Base-by-base conservation (phyloP, 2,329 filamentous ascomycete genomes). In the Dryadomyces quercivorus region DNA sequence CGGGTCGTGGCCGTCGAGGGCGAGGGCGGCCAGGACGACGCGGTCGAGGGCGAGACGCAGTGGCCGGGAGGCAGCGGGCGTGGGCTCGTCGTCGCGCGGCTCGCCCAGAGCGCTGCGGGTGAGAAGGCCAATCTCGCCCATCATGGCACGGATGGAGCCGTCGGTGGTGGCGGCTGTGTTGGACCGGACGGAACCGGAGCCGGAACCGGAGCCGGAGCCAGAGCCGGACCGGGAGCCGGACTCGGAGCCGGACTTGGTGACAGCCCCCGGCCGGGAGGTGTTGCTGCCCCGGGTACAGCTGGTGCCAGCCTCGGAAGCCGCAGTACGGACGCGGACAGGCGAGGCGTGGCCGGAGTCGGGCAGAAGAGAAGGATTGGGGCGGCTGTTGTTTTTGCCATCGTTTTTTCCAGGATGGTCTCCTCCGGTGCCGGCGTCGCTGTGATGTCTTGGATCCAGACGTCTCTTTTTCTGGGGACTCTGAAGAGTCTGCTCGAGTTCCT, bases 91-190 rank as follows among this genome's bases (percentile, higher is more conserved):
- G 52, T 61, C 59, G 12, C 61, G 61, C 6, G 63, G 62, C 54
- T 66, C 65, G 34, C 63, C 64, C 62, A 66, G 65, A 15, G 65
- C 64, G 54, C 60, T 65, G 26, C 61, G 62, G 6, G 65, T 65
- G 13, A 66, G 57, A 15, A 63, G 62, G 15, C 63, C 62, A 31
- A 66, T 65, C 44, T 65, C 64, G 1, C 63, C 63, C 64, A 64
- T 64, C 5, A 61, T 62, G 42, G 59, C 59, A 42, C 61, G 52
- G 15, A 53, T 48, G 21, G 44, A 48, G 20, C 44, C 52, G 21
- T 53, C 52, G 13, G 44, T n/a, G 20, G 31, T 36, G 5, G 38
- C 20, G 16, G 50, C 26, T 5, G 26, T 31, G 26, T 4, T 31
- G 12, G 16, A 34, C 15, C 20, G 22, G 2, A 1, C 31, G 8